phyloP scores from a whole-genome alignment of 768 basidiomycete genomes.

The Collybiopsis confluens region DNA sequence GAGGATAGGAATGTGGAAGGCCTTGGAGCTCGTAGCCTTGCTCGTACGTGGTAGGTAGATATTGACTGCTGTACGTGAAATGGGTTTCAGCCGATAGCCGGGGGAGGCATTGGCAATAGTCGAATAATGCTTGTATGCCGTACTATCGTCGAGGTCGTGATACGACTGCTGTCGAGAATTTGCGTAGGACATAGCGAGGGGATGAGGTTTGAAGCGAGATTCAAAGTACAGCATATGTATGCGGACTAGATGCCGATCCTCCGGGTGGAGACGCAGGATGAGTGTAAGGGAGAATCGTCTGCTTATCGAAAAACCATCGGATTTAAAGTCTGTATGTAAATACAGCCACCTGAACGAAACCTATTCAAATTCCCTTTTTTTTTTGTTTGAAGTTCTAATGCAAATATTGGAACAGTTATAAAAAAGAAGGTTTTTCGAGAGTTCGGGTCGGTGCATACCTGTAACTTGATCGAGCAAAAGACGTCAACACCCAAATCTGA shows the following conservation, averaged over 20 bases:
- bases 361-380: constrained; percentile 1
- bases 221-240: background rate
- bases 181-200: background rate
- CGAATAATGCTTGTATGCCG: background rate
- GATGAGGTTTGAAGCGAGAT: background rate
- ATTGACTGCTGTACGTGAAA: background rate
- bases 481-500: constrained; percentile 5
- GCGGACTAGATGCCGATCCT: background rate
- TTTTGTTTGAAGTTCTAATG: background rate
- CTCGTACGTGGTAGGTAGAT: background rate
- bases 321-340: constrained; percentile 6
- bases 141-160: background rate
- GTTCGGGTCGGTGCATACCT: constrained; percentile 3
- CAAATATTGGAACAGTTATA: background rate
- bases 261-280: background rate
- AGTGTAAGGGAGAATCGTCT: background rate
- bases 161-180: background rate
- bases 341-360: background rate
- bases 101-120: background rate
- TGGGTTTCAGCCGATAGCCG: background rate
- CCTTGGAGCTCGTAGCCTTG: background rate
- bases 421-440: background rate
- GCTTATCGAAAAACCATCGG: constrained; percentile 2
- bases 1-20: no score
- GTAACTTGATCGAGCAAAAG: background rate